A percentile compares a stretch with the other conserved stretches of the same genome.
phyloP scores from a whole-genome alignment of 495 filamentous ascomycete species.

The Neurospora cerealis region DNA sequence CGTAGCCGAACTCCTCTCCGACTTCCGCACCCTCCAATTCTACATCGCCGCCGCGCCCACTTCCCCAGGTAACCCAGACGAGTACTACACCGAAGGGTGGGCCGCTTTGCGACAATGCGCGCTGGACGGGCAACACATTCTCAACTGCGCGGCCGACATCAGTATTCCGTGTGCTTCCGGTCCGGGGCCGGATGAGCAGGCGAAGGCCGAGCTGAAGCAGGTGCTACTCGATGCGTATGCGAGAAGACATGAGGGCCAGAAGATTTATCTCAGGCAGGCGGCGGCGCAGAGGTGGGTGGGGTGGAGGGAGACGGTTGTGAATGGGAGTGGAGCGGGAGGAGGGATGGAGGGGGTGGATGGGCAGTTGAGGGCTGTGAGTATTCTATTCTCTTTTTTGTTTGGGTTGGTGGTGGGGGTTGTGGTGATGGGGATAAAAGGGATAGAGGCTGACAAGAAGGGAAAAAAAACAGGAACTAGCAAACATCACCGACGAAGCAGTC shows the following conservation, averaged over 20 bases:
- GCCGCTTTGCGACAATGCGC: constrained; percentile 64
- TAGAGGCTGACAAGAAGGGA: too few species aligned
- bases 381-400: not conserved
- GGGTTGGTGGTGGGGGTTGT: too few species aligned
- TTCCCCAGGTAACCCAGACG: constrained; percentile 47
- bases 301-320: constrained; percentile 54
- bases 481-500: constrained; percentile 57
- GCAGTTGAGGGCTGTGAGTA: constrained; percentile 50
- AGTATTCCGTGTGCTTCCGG: constrained; percentile 48
- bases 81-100: constrained; percentile 74
- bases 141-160: constrained; percentile 53
- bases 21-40: constrained; percentile 74
- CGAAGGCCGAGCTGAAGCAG: constrained; percentile 68
- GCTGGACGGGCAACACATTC: constrained; percentile 62
- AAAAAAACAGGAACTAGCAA: constrained; percentile 50
- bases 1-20: constrained; percentile 73
- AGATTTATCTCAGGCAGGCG: constrained; percentile 69
- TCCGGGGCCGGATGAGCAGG: constrained; percentile 51
- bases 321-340: constrained; percentile 35
- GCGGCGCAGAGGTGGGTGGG: constrained; percentile 76
- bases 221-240: constrained; percentile 69
- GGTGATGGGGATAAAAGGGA: too few species aligned
- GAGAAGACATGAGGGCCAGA: constrained; percentile 75
- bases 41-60: constrained; percentile 65
- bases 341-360: constrained; percentile 51